Conservation (phyloP, 768 basidiomycete genomes). For the Kwoniella pini region DNA sequence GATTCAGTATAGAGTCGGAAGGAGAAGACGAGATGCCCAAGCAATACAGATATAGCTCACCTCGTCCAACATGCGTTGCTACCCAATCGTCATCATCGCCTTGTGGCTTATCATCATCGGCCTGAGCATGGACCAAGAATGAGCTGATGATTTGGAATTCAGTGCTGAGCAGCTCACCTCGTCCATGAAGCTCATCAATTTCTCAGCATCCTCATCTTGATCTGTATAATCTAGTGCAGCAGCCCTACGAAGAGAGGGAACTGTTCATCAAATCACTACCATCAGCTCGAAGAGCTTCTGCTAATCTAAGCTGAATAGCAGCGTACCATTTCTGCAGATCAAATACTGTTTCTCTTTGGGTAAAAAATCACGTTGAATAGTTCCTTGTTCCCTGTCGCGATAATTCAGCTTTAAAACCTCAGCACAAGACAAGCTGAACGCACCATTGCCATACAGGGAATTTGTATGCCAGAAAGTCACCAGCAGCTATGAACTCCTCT, state of each 20-base stretch:
- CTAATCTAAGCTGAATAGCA: background rate
- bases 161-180: conserved; percentile 55
- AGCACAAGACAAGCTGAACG: conserved; percentile 41
- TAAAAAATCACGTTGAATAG: conserved; percentile 80
- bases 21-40: too few relatives aligned
- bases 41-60: too few relatives aligned
- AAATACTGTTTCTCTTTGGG: conserved; percentile 95
- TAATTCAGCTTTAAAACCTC: conserved; percentile 7
- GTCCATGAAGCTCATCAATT: conserved; percentile 71
- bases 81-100: conserved; percentile 83
- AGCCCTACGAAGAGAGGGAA: conserved; percentile 93
- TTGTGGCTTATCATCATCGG: conserved; percentile 54
- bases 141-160: too few relatives aligned
- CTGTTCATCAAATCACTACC: conserved; percentile 52
- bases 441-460: conserved; percentile 98
- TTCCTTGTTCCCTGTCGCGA: conserved; percentile 81
- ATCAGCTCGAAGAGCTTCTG: too few relatives aligned
- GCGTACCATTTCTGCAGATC: conserved; percentile 73
- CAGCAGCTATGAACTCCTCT: conserved; percentile 99
- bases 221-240: conserved; percentile 91
- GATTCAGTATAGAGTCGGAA: too few relatives aligned
- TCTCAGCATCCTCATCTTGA: conserved; percentile 93
- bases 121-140: too few relatives aligned
- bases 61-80: conserved; percentile 86
- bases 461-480: conserved; percentile 96